Percentiles rank a stretch among this genome's conserved stretches.
Evolutionary conservation across 257 asterid species (phyloP).

Genomic region (Rehmannia glutinosa): DNA sequence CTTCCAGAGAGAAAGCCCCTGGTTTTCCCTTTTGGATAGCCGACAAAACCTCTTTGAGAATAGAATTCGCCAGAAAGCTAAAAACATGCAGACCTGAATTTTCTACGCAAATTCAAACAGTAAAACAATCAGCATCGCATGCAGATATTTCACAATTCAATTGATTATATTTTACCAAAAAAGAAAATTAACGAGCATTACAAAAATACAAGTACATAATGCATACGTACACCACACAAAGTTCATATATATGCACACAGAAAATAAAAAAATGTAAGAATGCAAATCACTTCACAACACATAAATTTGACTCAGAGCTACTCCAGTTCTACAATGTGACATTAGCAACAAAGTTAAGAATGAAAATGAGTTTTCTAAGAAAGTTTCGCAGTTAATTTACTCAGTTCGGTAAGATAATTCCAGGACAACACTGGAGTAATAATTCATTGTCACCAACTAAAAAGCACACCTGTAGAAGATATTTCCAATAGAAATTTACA

Average conservation of each 20-base stretch:
- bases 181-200: slow-evolving; percentile 1
- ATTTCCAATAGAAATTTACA: slow-evolving; percentile 86
- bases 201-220: slow-evolving; percentile 3
- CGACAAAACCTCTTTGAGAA: slow-evolving; percentile 80
- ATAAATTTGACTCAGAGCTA: slow-evolving; percentile 2
- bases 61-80: slow-evolving; percentile 90
- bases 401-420: slow-evolving; percentile 7
- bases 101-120: slow-evolving; percentile 43
- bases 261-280: not conserved
- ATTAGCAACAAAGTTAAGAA: slow-evolving; percentile 2
- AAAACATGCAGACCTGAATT: slow-evolving; percentile 97
- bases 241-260: not conserved
- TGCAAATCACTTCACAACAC: not conserved
- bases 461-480: slow-evolving; percentile 65
- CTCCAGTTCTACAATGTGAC: slow-evolving; percentile 1
- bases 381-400: slow-evolving; percentile 4
- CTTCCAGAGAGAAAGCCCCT: slow-evolving; percentile 95
- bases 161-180: not conserved
- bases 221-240: not conserved
- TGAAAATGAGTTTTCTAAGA: slow-evolving; percentile 5
- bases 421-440: slow-evolving; percentile 11
- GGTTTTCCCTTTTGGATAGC: slow-evolving; percentile 92
- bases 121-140: slow-evolving; percentile 18
- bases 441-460: not conserved
- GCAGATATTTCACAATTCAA: slow-evolving; percentile 1